phyloP scores from a whole-genome alignment of 306 rosid genomes.

The Biancaea sappan region DNA sequence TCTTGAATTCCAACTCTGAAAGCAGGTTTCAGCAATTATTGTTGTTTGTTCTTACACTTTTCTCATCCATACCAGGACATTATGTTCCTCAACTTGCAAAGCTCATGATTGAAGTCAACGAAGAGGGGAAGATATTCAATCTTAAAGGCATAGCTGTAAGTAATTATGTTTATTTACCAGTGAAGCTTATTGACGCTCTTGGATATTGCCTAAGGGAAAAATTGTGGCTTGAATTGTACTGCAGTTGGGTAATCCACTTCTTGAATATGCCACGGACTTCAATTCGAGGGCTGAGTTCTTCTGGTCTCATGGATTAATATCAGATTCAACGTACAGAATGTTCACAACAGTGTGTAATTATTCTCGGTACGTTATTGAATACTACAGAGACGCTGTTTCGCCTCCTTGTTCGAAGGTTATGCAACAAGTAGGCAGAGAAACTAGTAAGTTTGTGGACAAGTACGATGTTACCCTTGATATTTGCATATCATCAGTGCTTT shows the following conservation, averaged over 20 bases:
- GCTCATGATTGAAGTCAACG: slow-evolving; percentile 62
- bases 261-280: slow-evolving; percentile 54
- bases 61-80: slow-evolving; percentile 52
- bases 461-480: slow-evolving; percentile 83
- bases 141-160: slow-evolving; percentile 78
- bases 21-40: slow-evolving; percentile 13
- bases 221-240: slow-evolving; percentile 23
- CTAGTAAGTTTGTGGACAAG: slow-evolving; percentile 77
- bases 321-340: slow-evolving; percentile 53
- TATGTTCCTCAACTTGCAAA: slow-evolving; percentile 83
- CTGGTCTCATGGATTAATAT: slow-evolving; percentile 63
- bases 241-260: slow-evolving; percentile 59
- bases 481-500: slow-evolving; percentile 68
- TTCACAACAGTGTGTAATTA: slow-evolving; percentile 51
- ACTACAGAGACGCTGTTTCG: slow-evolving; percentile 49
- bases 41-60: slow-evolving; percentile 14
- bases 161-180: not conserved
- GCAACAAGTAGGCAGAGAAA: slow-evolving; percentile 68
- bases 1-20: slow-evolving; percentile 11
- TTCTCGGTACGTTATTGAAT: slow-evolving; percentile 52
- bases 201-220: not conserved
- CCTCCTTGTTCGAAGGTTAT: slow-evolving; percentile 59
- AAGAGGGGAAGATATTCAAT: slow-evolving; percentile 50
- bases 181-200: slow-evolving; percentile 11
- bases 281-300: slow-evolving; percentile 59